Evolutionary conservation across 2,329 filamentous ascomycete species (phyloP), one percentile per base, ranked within the genome.

Genomic region (Dactylellina haptotyla): DNA sequence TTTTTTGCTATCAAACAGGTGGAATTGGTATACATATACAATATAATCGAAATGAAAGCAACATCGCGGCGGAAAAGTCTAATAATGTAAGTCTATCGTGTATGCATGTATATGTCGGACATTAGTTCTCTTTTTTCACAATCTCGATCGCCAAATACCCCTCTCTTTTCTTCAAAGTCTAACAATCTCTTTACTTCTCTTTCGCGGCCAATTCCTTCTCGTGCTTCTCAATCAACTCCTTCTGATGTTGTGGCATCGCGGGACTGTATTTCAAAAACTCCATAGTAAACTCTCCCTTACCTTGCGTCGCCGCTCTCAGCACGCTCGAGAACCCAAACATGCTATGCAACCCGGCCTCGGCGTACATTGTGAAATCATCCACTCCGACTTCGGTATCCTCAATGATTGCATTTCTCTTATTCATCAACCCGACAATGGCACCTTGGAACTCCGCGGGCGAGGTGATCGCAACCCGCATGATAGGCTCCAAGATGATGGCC

Each of bases 281-380:
- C 95, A 99, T 98, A 79, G 87, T 90, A 80, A 97, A 99, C 84
- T 99, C 95, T 79, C 95, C 95, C 86, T 99, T 99, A 75, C 95
- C 95, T 84, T 99, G 95, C 1, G 93, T 98, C 20, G 93, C 91
- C 12, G 95, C 95, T 78, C 95, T 87, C 77, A 99, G 83, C 82
- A 97, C 91, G 43, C 89, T 91, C 79, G 89, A 93, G 84, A 99
- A 98, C 75, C 95, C 95, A 81, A 99, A 99, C 95, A 99, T 99
- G 81, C 90, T 88, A 81, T 98, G 97, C 80, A 99, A 83, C 80
- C 90, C 93, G 84, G 93, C 97, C 83, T 98, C 95, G 25, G 93
- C 93, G 64, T 89, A 88, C 69, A 98, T 86, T 4, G 92, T 96
- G 79, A 99, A 98, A 79, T 99, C 95, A 79, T 99, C 95, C 14